A percentile compares a stretch with the other conserved stretches of the same genome.
These are phyloP conservation scores for Pholiota adiposa DNA, from an alignment of 1,284 basidiomycete species.

Conservation along the genomic window DNA sequence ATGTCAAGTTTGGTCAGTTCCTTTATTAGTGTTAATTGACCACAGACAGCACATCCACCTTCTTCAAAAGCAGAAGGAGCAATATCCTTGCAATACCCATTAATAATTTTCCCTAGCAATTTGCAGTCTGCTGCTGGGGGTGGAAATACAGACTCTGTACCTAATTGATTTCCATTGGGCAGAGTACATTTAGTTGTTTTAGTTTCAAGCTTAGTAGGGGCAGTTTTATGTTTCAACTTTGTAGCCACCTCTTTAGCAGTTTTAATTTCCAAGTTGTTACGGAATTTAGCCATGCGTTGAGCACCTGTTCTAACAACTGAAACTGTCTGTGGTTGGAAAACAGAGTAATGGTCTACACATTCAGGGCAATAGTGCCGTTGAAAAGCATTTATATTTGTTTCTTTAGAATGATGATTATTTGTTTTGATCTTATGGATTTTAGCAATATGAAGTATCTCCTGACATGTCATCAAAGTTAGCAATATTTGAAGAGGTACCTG, in stretches of 20 bases:
- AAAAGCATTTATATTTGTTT: background rate
- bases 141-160: too few relatives aligned
- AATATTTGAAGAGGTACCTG: background rate
- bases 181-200: too few relatives aligned
- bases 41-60: conserved; percentile 30
- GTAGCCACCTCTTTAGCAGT: too few relatives aligned
- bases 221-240: too few relatives aligned
- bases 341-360: background rate
- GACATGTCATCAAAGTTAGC: background rate
- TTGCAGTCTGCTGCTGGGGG: too few relatives aligned
- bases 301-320: background rate
- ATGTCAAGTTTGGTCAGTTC: background rate
- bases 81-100: conserved; percentile 36
- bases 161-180: too few relatives aligned
- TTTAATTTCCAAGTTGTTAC: too few relatives aligned
- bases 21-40: background rate
- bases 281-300: background rate
- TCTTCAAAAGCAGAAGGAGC: conserved; percentile 30
- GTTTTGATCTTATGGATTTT: background rate
- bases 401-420: background rate
- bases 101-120: conserved; percentile 25
- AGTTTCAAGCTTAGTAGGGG: too few relatives aligned
- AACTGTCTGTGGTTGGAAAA: background rate
- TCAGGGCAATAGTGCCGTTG: background rate
- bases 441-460: background rate